Evolutionary conservation across 2,329 filamentous ascomycete genomes (phyloP), one percentile per base, ranked within the genome.

Genomic region (Colletotrichum lindemuthianum): DNA sequence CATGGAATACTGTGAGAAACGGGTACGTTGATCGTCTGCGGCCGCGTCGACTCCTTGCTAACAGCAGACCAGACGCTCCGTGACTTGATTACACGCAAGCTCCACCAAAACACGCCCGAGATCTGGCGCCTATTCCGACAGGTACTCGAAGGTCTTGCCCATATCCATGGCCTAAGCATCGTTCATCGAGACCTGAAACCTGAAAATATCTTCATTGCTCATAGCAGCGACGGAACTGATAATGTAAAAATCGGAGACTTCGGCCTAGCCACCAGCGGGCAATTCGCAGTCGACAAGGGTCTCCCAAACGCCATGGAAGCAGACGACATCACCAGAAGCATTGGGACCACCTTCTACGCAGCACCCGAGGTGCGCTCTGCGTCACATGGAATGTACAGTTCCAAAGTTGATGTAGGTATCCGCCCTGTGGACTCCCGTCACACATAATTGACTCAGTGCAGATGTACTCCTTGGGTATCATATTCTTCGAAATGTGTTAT

Each of bases 401-500:
- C 92, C 61, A 98, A 97, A 76, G 94, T 98, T 1, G 96, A 99
- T 79, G 88, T 90, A 77, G 81, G 88, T 82, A 44, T 9, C 11
- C 24, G 13, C 2, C 11, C 15, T 50, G 24, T 11, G 7, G 4
- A 16, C 6, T 8, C 55, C 51, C 65, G 58, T 70, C 11, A 5
- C 39, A 10, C 24, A 55, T 48, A 52, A 33, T 69, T 72, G 64
- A 74, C 55, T n/a, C 1, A 8, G 0, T 40, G 0, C 60, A 89
- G 85, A 98, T 99, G 95, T 99, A 96, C 74, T 97, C 95, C 0
- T 83, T 99, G 45, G 96, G 96, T 0, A 92, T 99, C 68, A 98
- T 99, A 61, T 97, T 99, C 79, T 98, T 97, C 70, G 96, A 99
- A 77, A 99, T 99, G 96, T 96, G 92, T 72, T 94, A 89, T 68